phyloP scores from a whole-genome alignment of 2,329 filamentous ascomycete species.

The Aureobasidium musti region DNA sequence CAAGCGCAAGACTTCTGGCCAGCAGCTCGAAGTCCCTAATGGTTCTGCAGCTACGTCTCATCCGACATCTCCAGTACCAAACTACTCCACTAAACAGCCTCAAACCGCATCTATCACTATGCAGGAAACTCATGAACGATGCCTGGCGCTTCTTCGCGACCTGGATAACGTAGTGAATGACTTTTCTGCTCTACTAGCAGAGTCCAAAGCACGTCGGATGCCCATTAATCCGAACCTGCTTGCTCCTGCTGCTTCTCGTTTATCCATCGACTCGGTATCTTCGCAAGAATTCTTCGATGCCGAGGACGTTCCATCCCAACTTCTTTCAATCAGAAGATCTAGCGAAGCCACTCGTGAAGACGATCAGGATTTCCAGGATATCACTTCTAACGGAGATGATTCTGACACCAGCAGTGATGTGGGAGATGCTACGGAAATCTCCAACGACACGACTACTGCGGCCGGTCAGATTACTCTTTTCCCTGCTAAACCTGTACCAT shows the following conservation, averaged over 20 bases:
- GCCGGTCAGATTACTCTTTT: constrained; percentile 55
- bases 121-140: constrained; percentile 74
- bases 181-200: constrained; percentile 73
- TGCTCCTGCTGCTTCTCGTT: constrained; percentile 51
- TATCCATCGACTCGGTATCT: constrained; percentile 79
- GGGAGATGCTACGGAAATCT: constrained; percentile 46
- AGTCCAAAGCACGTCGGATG: constrained; percentile 75
- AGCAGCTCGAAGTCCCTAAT: constrained; percentile 52
- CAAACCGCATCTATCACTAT: constrained; percentile 28
- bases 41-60: constrained; percentile 38
- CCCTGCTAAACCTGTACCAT: constrained; percentile 71
- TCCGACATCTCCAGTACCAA: constrained; percentile 41
- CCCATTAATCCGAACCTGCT: constrained; percentile 36
- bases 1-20: constrained; percentile 55
- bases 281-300: constrained; percentile 96
- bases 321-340: constrained; percentile 73
- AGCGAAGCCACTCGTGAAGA: constrained; percentile 66
- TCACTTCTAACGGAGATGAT: constrained; percentile 53
- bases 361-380: constrained; percentile 46
- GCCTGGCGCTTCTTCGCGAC: constrained; percentile 78
- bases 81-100: constrained; percentile 42
- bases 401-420: constrained; percentile 66
- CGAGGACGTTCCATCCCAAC: constrained; percentile 66
- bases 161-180: constrained; percentile 81
- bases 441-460: constrained; percentile 35